Percentiles rank a stretch among this genome's conserved stretches.
phyloP scores from a whole-genome alignment of 2,329 filamentous ascomycete genomes.

The Hypoxylon sp. region DNA sequence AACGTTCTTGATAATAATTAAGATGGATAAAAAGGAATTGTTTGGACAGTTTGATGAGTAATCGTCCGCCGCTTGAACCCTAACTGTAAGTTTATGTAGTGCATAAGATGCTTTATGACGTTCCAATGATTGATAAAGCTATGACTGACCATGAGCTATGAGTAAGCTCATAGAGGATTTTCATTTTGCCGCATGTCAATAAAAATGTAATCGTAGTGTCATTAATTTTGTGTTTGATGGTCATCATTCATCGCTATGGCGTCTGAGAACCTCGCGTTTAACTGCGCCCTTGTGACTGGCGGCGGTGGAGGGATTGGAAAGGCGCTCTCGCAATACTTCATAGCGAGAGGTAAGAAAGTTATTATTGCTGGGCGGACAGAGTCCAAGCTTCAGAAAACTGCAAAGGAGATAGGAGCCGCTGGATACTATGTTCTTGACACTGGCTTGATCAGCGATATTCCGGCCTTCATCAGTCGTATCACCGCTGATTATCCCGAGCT shows the following conservation, averaged over 20 bases:
- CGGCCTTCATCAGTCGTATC: slow-evolving; percentile 62
- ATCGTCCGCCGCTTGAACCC: neutral
- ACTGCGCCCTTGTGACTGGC: slow-evolving; percentile 65
- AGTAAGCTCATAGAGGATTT: neutral
- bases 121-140: neutral
- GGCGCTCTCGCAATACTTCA: slow-evolving; percentile 63
- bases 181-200: neutral
- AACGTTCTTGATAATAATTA: neutral
- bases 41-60: neutral
- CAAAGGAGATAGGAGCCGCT: slow-evolving; percentile 61
- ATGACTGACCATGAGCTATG: neutral
- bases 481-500: slow-evolving; percentile 66
- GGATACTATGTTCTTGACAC: slow-evolving; percentile 69
- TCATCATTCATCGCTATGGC: slow-evolving; percentile 26
- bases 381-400: slow-evolving; percentile 63
- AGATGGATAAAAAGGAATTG: neutral
- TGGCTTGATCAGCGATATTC: slow-evolving; percentile 61
- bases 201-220: neutral
- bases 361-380: slow-evolving; percentile 70
- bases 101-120: slow-evolving; percentile 4
- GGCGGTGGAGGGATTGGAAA: slow-evolving; percentile 68
- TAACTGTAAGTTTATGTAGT: neutral
- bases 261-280: slow-evolving; percentile 55
- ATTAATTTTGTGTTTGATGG: neutral
- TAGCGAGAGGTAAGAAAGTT: slow-evolving; percentile 64